Conservation (phyloP, 768 basidiomycete genomes). For the Chiua virens region DNA sequence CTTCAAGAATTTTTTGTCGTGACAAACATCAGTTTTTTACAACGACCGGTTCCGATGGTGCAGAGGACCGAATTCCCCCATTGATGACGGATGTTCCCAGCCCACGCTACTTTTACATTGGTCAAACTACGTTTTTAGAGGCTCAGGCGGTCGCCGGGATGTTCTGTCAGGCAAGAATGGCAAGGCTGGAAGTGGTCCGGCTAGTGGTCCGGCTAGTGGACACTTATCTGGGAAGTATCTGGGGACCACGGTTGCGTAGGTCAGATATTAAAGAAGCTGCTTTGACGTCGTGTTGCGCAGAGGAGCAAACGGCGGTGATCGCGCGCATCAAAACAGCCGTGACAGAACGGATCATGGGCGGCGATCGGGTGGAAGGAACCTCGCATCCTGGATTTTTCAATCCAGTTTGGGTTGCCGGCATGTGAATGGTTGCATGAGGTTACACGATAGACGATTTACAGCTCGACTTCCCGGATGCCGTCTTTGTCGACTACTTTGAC, state of each 20-base stretch:
- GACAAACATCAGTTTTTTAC: conserved; percentile 48
- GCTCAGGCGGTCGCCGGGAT: conserved; percentile 40
- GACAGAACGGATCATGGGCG: conserved; percentile 52
- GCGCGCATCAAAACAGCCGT: conserved; percentile 41
- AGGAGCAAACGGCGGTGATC: conserved; percentile 17
- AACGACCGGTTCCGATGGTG: conserved; percentile 17
- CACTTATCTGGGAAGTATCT: conserved; percentile 55
- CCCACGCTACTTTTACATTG: conserved; percentile 45
- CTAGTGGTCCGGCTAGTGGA: conserved; percentile 50
- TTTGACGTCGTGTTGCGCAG: conserved; percentile 3
- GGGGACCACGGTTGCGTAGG: conserved; percentile 53
- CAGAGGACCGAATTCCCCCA: conserved; percentile 14
- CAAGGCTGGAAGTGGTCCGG: conserved; percentile 34
- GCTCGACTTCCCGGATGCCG: conserved; percentile 77
- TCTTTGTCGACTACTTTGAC: conserved; percentile 93
- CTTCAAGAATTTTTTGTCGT: conserved; percentile 38
- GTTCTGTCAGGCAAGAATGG: conserved; percentile 26
- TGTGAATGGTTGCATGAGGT: not conserved
- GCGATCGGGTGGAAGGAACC: conserved; percentile 44
- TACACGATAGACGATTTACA: conserved; percentile 41
- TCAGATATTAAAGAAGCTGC: conserved; percentile 45
- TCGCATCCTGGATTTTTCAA: conserved; percentile 19
- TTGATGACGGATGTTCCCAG: conserved; percentile 39
- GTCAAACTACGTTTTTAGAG: conserved; percentile 49
- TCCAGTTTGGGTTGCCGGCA: not conserved